phyloP scores from a whole-genome alignment of 148 eudicot species.

The Persicaria maculosa region DNA sequence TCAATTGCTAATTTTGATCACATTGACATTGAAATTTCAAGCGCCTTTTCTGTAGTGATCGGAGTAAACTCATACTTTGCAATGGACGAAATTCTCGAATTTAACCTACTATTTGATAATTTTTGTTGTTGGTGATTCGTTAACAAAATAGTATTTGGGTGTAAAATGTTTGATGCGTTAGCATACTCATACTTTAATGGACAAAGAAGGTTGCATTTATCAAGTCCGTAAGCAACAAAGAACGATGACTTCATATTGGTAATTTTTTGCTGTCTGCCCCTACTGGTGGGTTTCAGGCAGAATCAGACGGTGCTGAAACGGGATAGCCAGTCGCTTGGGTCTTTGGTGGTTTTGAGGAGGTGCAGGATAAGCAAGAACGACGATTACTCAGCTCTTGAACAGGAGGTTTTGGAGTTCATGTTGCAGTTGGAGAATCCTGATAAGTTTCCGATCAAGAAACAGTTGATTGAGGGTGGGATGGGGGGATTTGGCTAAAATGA shows the following conservation, averaged over 20 bases:
- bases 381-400: constrained; percentile 46
- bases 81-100: not conserved
- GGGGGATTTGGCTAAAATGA: constrained; percentile 59
- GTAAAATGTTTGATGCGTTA: no score
- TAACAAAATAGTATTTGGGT: no score
- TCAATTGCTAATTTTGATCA: not conserved
- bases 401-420: constrained; percentile 63
- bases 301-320: constrained; percentile 13
- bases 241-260: no score
- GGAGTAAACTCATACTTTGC: not conserved
- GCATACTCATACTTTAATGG: no score
- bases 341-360: constrained; percentile 24
- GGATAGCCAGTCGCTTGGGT: constrained; percentile 21
- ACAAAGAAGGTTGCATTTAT: no score
- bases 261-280: no score
- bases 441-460: constrained; percentile 51
- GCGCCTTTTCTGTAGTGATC: not conserved
- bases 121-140: no score
- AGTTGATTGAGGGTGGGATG: constrained; percentile 55
- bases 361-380: constrained; percentile 41
- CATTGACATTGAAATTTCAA: not conserved
- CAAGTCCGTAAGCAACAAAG: no score
- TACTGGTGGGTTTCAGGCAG: constrained; percentile 9
- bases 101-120: not conserved
- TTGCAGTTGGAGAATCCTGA: constrained; percentile 51